Evolutionary conservation across 768 basidiomycete genomes (phyloP), one percentile per base, ranked within the genome.

Genomic region (Hemileccinum impolitum): DNA sequence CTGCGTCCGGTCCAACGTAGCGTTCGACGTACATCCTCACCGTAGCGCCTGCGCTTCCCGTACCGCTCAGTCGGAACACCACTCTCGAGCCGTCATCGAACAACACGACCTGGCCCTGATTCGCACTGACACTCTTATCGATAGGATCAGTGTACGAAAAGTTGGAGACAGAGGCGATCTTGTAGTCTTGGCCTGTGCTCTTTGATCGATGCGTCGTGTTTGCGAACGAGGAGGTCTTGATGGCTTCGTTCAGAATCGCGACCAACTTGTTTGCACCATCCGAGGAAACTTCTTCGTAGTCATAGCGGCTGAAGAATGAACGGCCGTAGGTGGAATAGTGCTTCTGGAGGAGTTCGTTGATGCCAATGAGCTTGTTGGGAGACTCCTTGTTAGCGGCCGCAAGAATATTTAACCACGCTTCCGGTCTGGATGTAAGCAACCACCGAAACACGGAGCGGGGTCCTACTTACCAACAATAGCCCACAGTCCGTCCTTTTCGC

Each of bases 111-210:
- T 97, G 89, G 1, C 96, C 96, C 66, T 99, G 96, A 69, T 98
- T 97, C 71, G 85, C 84, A 56, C 90, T 92, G 53, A 97, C 80
- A 39, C 89, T 91, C 46, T 84, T 75, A 66, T 99, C 96, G 69
- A 98, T 97, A n/a, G 96, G 96, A 69, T 99, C 96, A 42, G 84
- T 96, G 79, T 99, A 99, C 65, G 87, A 82, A 66, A 99, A 99
- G 77, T 92, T 84, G 73, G 84, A 85, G 37, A 88, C 72, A 21
- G 80, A 78, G 15, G 81, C 77, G 49, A 99, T 82, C 52, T 77
- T 85, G 76, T 94, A 98, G 42, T 79, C 76, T 39, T 79, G 78
- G 34, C 74, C 75, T 3, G 85, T 82, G 43, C 85, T 80, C 47
- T 77, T 73, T 3, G 92, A 87, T 37, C 70, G 75, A 70, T 91